Evolutionary conservation across 2,329 filamentous ascomycete species (phyloP).

Genomic region (Anisogramma anomala): DNA sequence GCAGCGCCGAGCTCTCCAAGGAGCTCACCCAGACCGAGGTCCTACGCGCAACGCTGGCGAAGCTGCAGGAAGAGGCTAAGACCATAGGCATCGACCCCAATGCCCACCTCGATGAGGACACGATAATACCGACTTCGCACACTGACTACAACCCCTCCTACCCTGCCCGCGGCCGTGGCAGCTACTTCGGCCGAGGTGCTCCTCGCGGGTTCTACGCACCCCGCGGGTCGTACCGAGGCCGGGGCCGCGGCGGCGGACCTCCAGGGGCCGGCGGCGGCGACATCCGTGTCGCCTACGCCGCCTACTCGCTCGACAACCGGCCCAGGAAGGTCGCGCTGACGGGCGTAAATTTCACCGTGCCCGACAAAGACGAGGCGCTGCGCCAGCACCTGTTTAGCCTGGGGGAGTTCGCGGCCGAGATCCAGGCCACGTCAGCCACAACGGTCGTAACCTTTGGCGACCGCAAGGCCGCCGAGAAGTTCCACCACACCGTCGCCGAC

Average conservation of each 20-base stretch:
- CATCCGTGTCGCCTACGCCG: slow-evolving; percentile 44
- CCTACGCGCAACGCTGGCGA: slow-evolving; percentile 59
- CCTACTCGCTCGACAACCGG: slow-evolving; percentile 64
- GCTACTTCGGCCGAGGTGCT: slow-evolving; percentile 9
- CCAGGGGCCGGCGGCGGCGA: slow-evolving; percentile 32
- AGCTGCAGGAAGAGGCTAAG: slow-evolving; percentile 61
- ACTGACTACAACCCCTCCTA: slow-evolving; percentile 24
- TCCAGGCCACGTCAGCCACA: slow-evolving; percentile 34
- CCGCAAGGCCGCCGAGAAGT: slow-evolving; percentile 59
- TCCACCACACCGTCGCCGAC: slow-evolving; percentile 46
- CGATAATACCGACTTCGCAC: slow-evolving; percentile 9
- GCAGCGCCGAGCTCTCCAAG: slow-evolving; percentile 20
- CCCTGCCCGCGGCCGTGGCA: slow-evolving; percentile 20
- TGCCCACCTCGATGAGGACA: slow-evolving; percentile 32
- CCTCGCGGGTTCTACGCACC: slow-evolving; percentile 16
- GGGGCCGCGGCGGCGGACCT: slow-evolving; percentile 30
- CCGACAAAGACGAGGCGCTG: slow-evolving; percentile 54
- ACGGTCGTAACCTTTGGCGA: slow-evolving; percentile 54
- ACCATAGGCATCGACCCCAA: slow-evolving; percentile 56
- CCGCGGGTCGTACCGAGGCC: slow-evolving; percentile 28
- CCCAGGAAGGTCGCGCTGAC: slow-evolving; percentile 55
- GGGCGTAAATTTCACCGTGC: slow-evolving; percentile 50
- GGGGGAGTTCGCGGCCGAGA: slow-evolving; percentile 46
- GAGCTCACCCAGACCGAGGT: slow-evolving; percentile 43
- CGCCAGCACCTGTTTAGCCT: slow-evolving; percentile 58